Evolutionary conservation across 2,329 filamentous ascomycete species (phyloP).

Genomic region (Penicillium sp.): DNA sequence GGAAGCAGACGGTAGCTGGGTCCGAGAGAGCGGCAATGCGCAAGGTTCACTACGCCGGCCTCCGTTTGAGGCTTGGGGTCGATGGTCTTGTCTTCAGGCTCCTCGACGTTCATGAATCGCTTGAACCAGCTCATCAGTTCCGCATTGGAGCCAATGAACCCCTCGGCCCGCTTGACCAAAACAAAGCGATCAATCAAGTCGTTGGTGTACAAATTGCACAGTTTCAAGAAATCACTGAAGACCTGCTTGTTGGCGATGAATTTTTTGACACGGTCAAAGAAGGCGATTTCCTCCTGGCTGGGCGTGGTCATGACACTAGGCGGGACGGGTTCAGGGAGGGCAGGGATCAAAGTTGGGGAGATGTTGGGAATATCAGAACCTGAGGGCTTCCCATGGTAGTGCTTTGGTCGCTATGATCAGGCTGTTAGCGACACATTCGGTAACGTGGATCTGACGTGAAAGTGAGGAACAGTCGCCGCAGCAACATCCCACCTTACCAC

Average conservation of each 20-base stretch:
- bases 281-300: conserved; percentile 76
- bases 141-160: conserved; percentile 79
- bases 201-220: conserved; percentile 91
- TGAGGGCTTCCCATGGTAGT: conserved; percentile 60
- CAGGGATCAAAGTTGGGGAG: conserved; percentile 81
- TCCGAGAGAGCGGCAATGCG: conserved; percentile 90
- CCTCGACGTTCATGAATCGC: conserved; percentile 67
- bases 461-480: background rate
- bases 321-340: conserved; percentile 78
- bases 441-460: background rate
- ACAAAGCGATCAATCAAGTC: conserved; percentile 83
- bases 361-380: conserved; percentile 56
- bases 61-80: conserved; percentile 72
- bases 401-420: conserved; percentile 62
- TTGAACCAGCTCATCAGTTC: conserved; percentile 90
- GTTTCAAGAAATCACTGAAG: conserved; percentile 93
- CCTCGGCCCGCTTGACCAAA: conserved; percentile 72
- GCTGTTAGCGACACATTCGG: conserved; percentile 12
- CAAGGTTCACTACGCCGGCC: conserved; percentile 74
- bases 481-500: background rate
- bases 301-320: conserved; percentile 69
- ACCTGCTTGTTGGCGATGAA: conserved; percentile 85
- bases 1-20: conserved; percentile 92
- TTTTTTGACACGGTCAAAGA: conserved; percentile 97
- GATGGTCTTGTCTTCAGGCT: conserved; percentile 69